Conservation (phyloP, 169 alveolate species). For the Plasmodium knowlesi region DNA sequence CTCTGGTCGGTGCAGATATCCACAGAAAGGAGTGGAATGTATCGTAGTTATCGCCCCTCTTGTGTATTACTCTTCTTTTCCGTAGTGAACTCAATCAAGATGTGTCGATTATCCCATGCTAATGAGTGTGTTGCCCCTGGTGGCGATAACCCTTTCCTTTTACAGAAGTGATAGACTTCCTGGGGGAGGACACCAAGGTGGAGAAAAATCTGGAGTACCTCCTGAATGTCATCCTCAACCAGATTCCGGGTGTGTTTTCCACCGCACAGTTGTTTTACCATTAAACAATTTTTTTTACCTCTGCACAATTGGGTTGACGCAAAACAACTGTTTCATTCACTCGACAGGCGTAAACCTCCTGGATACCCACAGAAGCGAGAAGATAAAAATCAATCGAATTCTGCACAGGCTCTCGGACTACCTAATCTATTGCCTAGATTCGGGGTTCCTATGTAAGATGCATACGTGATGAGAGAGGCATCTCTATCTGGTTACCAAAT, state of each 20-base stretch:
- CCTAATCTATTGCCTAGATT: slow-evolving; percentile 23
- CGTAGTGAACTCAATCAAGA: neutral
- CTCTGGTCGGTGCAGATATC: slow-evolving; percentile 11
- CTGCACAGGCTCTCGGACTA: slow-evolving; percentile 55
- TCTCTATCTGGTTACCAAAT: neutral
- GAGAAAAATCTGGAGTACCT: slow-evolving; percentile 49
- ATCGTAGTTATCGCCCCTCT: neutral
- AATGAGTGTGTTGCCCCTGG: neutral
- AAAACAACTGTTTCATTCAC: neutral
- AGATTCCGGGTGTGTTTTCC: slow-evolving; percentile 13
- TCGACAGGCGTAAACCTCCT: slow-evolving; percentile 31
- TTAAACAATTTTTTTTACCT: too few species aligned
- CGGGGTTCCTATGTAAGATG: slow-evolving; percentile 48
- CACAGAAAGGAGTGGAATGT: neutral
- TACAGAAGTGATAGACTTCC: slow-evolving; percentile 41
- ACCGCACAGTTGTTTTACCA: neutral
- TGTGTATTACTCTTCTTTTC: neutral
- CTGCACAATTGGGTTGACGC: neutral
- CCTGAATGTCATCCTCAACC: slow-evolving; percentile 18
- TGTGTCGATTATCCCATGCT: neutral
- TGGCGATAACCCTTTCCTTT: neutral
- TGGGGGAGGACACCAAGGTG: slow-evolving; percentile 55
- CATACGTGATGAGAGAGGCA: neutral
- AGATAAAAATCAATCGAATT: slow-evolving; percentile 25
- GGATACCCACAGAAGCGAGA: slow-evolving; percentile 58